Conservation (phyloP, 2,329 filamentous ascomycete species). For the Fusarium mundagurra region DNA sequence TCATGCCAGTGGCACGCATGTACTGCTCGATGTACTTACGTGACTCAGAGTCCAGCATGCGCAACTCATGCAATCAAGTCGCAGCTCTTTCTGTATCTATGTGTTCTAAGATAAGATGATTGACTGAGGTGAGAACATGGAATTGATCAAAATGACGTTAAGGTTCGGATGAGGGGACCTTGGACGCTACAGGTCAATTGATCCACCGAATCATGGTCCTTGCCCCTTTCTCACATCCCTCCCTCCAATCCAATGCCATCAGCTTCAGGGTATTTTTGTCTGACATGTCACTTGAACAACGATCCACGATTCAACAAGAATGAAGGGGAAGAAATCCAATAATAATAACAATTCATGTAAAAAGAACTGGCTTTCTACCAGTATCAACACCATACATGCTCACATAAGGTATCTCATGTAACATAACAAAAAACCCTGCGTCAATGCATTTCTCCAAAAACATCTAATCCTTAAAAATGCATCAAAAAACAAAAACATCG, state of each 20-base stretch:
- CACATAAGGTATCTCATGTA: conserved; percentile 9
- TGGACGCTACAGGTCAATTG: not conserved
- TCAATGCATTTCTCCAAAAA: conserved; percentile 10
- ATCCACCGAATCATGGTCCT: conserved; percentile 5
- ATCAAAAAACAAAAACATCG: not conserved
- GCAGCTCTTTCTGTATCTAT: not conserved
- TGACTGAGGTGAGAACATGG: not conserved
- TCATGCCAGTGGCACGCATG: not conserved
- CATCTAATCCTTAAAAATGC: conserved; percentile 17
- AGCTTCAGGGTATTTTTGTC: not conserved
- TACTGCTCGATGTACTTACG: not conserved
- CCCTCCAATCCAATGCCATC: not conserved
- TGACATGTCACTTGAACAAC: not conserved
- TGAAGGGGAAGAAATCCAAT: not conserved
- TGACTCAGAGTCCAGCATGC: not conserved
- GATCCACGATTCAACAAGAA: not conserved
- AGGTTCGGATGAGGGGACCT: not conserved
- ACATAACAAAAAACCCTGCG: not conserved
- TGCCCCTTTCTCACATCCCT: not conserved
- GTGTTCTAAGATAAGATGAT: not conserved
- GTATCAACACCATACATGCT: not conserved
- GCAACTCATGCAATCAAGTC: not conserved
- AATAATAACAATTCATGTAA: not conserved
- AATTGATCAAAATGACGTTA: conserved; percentile 4
- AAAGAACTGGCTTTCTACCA: not conserved